Evolutionary conservation across 768 basidiomycete genomes (phyloP).

Genomic region (Leccinum aurantiacum): DNA sequence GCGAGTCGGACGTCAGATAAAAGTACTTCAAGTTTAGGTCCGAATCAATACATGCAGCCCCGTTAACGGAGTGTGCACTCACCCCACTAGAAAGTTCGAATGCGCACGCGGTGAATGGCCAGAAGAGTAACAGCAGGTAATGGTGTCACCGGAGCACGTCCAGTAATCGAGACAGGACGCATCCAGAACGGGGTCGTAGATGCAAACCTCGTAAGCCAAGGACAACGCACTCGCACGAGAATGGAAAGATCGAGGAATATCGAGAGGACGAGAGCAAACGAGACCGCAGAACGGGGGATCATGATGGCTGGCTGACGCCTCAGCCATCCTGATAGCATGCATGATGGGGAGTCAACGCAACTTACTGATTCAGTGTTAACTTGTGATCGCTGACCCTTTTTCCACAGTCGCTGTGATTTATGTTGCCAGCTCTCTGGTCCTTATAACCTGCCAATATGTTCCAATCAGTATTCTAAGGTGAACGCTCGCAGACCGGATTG

Average conservation of each 20-base stretch:
- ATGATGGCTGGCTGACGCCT: background rate
- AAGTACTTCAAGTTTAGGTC: background rate
- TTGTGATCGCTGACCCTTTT: background rate
- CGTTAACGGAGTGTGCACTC: background rate
- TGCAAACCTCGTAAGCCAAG: background rate
- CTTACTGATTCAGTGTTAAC: background rate
- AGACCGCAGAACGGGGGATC: background rate
- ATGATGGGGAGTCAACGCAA: background rate
- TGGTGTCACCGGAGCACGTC: background rate
- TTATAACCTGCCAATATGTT: background rate
- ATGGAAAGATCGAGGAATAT: too few species aligned
- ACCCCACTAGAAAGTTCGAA: background rate
- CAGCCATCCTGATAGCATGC: background rate
- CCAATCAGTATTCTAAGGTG: background rate
- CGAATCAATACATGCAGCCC: background rate
- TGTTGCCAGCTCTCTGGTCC: background rate
- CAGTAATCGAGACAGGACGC: background rate
- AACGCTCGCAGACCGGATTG: background rate
- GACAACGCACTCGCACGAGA: background rate
- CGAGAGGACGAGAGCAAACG: background rate
- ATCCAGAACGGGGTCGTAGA: background rate
- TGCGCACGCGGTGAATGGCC: background rate
- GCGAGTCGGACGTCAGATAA: conserved; percentile 1
- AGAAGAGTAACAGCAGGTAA: background rate
- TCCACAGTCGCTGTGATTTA: background rate